Evolutionary conservation across 495 filamentous ascomycete genomes (phyloP).

Genomic region (Letharia columbiana): DNA sequence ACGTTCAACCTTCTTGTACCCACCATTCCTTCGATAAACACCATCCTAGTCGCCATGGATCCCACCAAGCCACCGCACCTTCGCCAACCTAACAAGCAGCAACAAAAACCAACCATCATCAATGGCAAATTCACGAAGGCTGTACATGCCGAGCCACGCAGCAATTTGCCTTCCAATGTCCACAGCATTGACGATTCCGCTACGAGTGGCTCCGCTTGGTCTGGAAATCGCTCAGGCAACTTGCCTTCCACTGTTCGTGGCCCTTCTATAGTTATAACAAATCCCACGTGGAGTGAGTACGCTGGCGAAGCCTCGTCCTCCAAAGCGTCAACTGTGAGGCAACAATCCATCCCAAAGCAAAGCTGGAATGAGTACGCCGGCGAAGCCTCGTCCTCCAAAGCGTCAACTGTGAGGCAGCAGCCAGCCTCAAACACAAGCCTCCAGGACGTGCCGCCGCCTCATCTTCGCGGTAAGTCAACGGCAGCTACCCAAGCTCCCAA

Average conservation of each 20-base stretch:
- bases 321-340: neutral
- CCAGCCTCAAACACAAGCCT: neutral
- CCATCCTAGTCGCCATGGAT: neutral
- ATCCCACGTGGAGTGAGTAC: neutral
- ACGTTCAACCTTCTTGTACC: neutral
- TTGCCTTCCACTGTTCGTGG: neutral
- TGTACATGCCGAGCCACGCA: conserved; percentile 1
- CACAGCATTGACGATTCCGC: neutral
- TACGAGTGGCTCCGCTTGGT: neutral
- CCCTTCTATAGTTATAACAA: neutral
- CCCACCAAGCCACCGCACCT: neutral
- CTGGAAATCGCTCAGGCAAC: neutral
- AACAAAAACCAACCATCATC: neutral
- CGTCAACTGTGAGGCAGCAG: neutral
- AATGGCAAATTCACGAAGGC: neutral
- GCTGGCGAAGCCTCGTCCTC: conserved; percentile 1
- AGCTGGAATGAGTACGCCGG: neutral
- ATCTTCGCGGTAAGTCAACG: neutral
- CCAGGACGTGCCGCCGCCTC: neutral
- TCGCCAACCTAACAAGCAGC: neutral
- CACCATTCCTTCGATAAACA: neutral
- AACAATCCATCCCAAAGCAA: neutral
- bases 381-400: conserved; percentile 1
- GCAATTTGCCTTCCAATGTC: conserved; percentile 3
- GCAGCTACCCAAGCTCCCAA: neutral